Base-by-base conservation (phyloP, 2,329 filamentous ascomycete genomes). In the Teratosphaeriaceae sp. region DNA sequence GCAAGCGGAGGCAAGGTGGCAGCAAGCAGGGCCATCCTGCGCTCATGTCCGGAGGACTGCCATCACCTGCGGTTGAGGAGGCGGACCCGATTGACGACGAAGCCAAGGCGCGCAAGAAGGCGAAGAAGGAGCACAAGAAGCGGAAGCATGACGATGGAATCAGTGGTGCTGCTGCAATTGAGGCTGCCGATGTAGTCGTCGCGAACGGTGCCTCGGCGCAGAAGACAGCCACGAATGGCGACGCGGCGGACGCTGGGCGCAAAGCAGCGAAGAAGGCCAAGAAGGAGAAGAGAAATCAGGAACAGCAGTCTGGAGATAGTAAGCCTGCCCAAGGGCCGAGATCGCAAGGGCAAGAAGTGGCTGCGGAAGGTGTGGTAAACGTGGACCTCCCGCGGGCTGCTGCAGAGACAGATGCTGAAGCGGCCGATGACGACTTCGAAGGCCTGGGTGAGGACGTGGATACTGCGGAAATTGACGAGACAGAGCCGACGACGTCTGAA, bases 71-170 rank as follows among this genome's bases (percentile, higher is more conserved):
- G 16, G 44, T 48, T 29, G 58, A 60, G 36, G 42, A 43, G 23
- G 41, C 40, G 19, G 50, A 53, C 9, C 48, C 49, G 19, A 39
- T 42, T 2, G 45, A 54, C 18, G 34, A 44, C 21, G 43, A 47
- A n/a, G 45, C 39, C 16, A 43, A 50, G 30, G 39, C 45, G 47
- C 50, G 45, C 42, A 56, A 53, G 49, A 56, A 53, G 46, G 47
- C 44, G n/a, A 60, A 60, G 55, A 57, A 57, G 49, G 56, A 58
- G 40, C 48, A 55, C 38, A 60, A 58, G 53, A 62, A 60, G 54
- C 46, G 55, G 16, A 60, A 58, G 46, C 45, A 50, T 20, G 49
- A 33, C 3, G 51, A 37, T 12, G 29, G 45, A 19, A 36, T 39
- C 9, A 44, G 49, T 19, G 42, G 35, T 13, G 43, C 40, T 30